Conservation (phyloP, 2,329 filamentous ascomycete species). For the Penicillium sclerotigenum region DNA sequence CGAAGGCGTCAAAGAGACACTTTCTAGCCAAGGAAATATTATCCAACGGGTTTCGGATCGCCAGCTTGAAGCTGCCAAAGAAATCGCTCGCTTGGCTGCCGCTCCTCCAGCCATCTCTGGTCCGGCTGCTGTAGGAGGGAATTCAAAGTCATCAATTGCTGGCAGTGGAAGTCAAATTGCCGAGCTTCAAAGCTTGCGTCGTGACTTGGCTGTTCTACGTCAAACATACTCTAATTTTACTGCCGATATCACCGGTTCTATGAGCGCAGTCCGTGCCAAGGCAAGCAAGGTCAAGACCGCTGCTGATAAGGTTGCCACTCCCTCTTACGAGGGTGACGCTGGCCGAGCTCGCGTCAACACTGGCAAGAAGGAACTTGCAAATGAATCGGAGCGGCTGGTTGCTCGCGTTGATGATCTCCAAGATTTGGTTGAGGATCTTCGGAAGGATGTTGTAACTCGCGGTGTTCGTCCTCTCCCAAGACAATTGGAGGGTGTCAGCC, state of each 20-base stretch:
- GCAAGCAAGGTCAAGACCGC: slow-evolving; percentile 75
- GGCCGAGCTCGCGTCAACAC: slow-evolving; percentile 80
- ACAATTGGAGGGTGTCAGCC: slow-evolving; percentile 83
- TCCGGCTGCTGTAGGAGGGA: slow-evolving; percentile 23
- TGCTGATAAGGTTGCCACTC: slow-evolving; percentile 67
- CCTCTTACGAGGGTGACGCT: slow-evolving; percentile 70
- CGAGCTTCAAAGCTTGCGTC: slow-evolving; percentile 77
- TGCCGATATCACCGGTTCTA: slow-evolving; percentile 81
- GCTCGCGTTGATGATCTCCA: slow-evolving; percentile 94
- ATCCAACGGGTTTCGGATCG: slow-evolving; percentile 85
- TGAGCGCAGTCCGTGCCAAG: slow-evolving; percentile 77
- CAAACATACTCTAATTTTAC: slow-evolving; percentile 93
- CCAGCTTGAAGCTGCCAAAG: slow-evolving; percentile 83
- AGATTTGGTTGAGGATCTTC: slow-evolving; percentile 91
- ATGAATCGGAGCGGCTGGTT: slow-evolving; percentile 87
- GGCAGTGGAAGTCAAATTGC: slow-evolving; percentile 61
- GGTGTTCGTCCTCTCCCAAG: slow-evolving; percentile 87
- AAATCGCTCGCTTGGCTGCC: slow-evolving; percentile 67
- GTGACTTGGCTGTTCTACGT: slow-evolving; percentile 84
- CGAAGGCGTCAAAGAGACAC: slow-evolving; percentile 77
- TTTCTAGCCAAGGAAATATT: slow-evolving; percentile 77
- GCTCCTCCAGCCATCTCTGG: slow-evolving; percentile 39
- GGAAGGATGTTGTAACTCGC: slow-evolving; percentile 91
- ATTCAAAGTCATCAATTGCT: slow-evolving; percentile 27
- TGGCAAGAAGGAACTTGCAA: slow-evolving; percentile 81